Evolutionary conservation across 2,329 filamentous ascomycete genomes (phyloP), one percentile per base, ranked within the genome.

Genomic region (Fonsecaea erecta): DNA sequence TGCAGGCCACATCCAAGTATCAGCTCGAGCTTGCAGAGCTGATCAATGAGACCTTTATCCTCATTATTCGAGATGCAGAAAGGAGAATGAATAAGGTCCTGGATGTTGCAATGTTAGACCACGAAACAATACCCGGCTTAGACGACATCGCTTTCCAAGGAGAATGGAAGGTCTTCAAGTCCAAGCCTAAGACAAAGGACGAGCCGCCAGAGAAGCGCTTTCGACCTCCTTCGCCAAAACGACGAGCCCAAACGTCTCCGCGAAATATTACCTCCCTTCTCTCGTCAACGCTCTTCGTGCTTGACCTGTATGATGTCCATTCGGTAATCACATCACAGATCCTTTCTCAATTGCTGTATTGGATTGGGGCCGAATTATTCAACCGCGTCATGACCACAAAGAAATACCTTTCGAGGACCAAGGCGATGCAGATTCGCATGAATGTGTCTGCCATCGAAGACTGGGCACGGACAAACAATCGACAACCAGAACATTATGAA

Each of bases 401-500:
- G 70, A 93, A 94, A 76, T 99, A 97, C 74, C 84, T 99, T 9
- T 94, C 95, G 5, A 86, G 95, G 60, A 99, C 95, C 18, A 99
- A 99, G 78, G 95, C 95, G 2, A 99, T 99, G 95, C 95, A 99
- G 77, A 98, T 99, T 72, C 91, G 95, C 71, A 98, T 99, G 93
- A 99, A 99, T 75, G 88, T 99, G 6, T 98, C 95, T 0, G 90
- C 89, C 7, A 82, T 99, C 21, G 95, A 99, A 77, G 95, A 99
- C 74, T 99, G 95, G 95, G 94, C 95, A 1, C 86, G 94, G 32
- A 85, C 87, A 16, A 99, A 99, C 78, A 98, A 97, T 75, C 87
- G 95, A 30, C 90, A 96, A 71, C 93, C 95, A 1, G 95, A 98
- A 75, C 94, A 98, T 77, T 98, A 92, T 76, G 94, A 99, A 77